Evolutionary conservation across 495 filamentous ascomycete genomes (phyloP), one percentile per base, ranked within the genome.

Genomic region (Aspergillus biplanus): DNA sequence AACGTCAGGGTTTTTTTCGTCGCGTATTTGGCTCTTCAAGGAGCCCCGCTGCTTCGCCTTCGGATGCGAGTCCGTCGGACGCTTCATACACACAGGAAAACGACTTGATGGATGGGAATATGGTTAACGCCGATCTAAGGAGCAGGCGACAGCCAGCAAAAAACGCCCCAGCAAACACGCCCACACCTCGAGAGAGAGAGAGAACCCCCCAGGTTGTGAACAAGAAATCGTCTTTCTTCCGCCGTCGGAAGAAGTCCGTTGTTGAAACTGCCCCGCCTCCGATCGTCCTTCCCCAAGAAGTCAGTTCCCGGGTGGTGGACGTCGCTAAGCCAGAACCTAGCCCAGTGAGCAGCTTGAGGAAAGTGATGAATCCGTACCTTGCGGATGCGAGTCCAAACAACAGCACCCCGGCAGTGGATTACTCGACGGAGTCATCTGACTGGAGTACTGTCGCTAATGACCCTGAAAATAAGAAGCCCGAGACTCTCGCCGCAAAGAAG

Each of bases 141-240:
- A 52, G 32, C 59, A 65, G 67, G 52, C 64, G 68, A 54, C 68
- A 71, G 50, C 71, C 73, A 13, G 57, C 65, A 33, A 69, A 71
- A 5, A 71, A 66, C 55, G 72, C 56, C 52, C 46, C 74, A 21
- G 58, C 69, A 7, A 69, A 67, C 15, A 57, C 70, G 34, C 69
- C 70, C 16, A 70, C 75, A n/a, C 42, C 61, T 12, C 83, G 83
- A 27, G 82, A 79, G 73, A 66, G 63, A 13, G 82, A 79, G 73
- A 66, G 63, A 13, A 60, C 73, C n/a, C 78, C 77, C 33, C 85
- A 84, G 31, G 79, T 82, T 2, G 84, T 97, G 58, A 90, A 88
- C 59, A 97, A 99, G 78, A 98, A 97, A 73, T 85, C 89, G 5
- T 96, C 93, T 1, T 97, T 99, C 80, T 97, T 99, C 76, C 84